A percentile compares a stretch with the other conserved stretches of the same genome.
These are phyloP conservation scores for Taiwanofungus camphoratus DNA, from an alignment of 1,284 basidiomycete genomes.

Conservation along the genomic window DNA sequence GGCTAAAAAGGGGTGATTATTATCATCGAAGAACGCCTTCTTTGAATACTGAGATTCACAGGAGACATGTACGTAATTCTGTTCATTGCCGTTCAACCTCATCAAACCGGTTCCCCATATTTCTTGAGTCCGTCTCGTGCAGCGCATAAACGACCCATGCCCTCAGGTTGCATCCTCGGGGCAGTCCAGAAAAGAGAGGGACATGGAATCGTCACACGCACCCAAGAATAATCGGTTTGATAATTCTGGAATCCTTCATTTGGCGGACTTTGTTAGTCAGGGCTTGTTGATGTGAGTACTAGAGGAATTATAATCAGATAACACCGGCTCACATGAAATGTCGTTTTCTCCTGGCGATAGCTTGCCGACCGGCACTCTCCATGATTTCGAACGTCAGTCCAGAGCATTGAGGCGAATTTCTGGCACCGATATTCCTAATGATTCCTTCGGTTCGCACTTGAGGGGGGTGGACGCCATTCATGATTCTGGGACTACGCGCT, in stretches of 20 bases:
- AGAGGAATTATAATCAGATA: constrained; percentile 12
- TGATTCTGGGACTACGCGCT: too few species aligned
- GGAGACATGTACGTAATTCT: constrained; percentile 48
- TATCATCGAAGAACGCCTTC: constrained; percentile 49
- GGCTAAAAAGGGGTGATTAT: constrained; percentile 52
- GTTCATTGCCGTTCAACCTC: constrained; percentile 11
- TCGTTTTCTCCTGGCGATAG: constrained; percentile 9
- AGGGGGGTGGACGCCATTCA: too few species aligned
- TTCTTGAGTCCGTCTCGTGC: constrained; percentile 13
- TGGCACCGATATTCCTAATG: too few species aligned
- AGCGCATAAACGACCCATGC: neutral
- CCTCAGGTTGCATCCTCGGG: constrained; percentile 1
- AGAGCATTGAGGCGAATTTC: neutral
- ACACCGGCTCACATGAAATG: constrained; percentile 12
- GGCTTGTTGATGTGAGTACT: constrained; percentile 6
- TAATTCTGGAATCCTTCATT: constrained; percentile 2
- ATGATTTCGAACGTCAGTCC: neutral
- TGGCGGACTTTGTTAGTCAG: constrained; percentile 11
- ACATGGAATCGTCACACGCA: too few species aligned
- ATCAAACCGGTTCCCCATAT: too few species aligned
- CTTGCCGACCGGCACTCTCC: constrained; percentile 11
- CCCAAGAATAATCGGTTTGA: constrained; percentile 8
- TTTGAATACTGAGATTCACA: constrained; percentile 21
- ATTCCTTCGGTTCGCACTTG: too few species aligned
- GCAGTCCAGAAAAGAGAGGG: neutral